Evolutionary conservation across 495 filamentous ascomycete species (phyloP).

Genomic region (Talaromyces thailandensis): DNA sequence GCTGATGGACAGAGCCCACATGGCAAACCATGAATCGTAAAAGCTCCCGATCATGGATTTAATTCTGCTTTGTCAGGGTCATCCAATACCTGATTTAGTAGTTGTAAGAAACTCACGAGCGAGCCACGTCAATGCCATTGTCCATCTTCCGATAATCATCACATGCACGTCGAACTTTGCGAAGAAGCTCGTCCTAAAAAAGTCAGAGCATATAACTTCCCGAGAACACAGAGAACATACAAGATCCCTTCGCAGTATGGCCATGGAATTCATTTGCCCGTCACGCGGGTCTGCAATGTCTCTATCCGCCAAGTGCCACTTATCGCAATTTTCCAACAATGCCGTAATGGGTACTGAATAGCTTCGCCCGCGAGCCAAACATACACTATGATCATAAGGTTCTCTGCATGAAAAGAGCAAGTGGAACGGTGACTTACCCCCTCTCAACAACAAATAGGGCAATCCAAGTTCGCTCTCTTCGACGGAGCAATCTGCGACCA

Average conservation of each 20-base stretch:
- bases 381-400: slow-evolving; percentile 40
- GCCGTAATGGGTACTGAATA: slow-evolving; percentile 58
- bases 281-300: slow-evolving; percentile 57
- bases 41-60: slow-evolving; percentile 53
- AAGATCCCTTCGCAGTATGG: slow-evolving; percentile 56
- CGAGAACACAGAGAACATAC: slow-evolving; percentile 25
- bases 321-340: slow-evolving; percentile 55
- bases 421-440: slow-evolving; percentile 35
- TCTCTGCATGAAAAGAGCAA: background rate
- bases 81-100: background rate
- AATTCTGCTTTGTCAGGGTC: slow-evolving; percentile 30
- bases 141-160: slow-evolving; percentile 44
- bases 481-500: slow-evolving; percentile 49
- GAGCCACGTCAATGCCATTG: slow-evolving; percentile 45
- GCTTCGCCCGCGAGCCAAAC: slow-evolving; percentile 56
- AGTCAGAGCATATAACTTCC: background rate
- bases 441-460: slow-evolving; percentile 65
- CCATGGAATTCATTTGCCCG: slow-evolving; percentile 59
- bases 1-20: slow-evolving; percentile 51
- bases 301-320: slow-evolving; percentile 47
- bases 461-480: slow-evolving; percentile 62
- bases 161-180: slow-evolving; percentile 51
- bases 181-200: slow-evolving; percentile 49
- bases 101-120: slow-evolving; percentile 34
- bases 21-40: slow-evolving; percentile 52